These are phyloP conservation scores for Ehretia macrophylla DNA, from an alignment of 257 asterid genomes.

Conservation along the genomic window DNA sequence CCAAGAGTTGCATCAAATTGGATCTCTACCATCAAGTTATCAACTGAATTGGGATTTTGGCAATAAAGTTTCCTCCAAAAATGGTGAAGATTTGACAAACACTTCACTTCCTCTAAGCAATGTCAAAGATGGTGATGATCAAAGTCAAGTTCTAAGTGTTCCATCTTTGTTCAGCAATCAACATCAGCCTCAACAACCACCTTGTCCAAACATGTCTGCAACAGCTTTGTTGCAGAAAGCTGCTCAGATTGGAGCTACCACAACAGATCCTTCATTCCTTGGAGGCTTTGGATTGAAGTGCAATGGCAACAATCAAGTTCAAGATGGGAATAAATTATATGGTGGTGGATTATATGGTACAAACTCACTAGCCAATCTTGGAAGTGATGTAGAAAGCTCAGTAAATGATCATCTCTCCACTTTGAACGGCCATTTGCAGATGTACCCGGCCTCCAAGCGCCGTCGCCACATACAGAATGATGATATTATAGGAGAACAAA, in stretches of 20 bases:
- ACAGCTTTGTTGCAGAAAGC: conserved; percentile 87
- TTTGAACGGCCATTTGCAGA: conserved; percentile 8
- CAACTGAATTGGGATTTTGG: conserved; percentile 59
- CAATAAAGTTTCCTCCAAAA: conserved; percentile 24
- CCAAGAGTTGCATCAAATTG: conserved; percentile 45
- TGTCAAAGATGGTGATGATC: too few species aligned
- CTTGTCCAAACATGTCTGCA: conserved; percentile 58
- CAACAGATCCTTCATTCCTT: conserved; percentile 41
- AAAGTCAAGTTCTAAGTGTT: conserved; percentile 26
- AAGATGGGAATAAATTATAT: conserved; percentile 31
- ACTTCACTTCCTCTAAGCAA: conserved; percentile 19
- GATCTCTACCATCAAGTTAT: conserved; percentile 23
- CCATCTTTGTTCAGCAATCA: conserved; percentile 64
- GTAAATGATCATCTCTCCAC: conserved; percentile 34
- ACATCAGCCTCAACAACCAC: conserved; percentile 22
- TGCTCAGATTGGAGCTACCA: conserved; percentile 64
- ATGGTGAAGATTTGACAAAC: conserved; percentile 18
- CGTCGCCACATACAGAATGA: conserved; percentile 37
- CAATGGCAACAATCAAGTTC: conserved; percentile 14
- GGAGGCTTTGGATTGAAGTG: conserved; percentile 42
- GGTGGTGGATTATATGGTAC: conserved; percentile 38
- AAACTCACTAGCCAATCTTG: conserved; percentile 35
- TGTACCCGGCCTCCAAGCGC: conserved; percentile 48
- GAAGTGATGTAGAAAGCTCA: conserved; percentile 39
- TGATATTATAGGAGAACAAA: conserved; percentile 47